phyloP scores from a whole-genome alignment of 345 rosid species.

The Anastatica hierochuntica region DNA sequence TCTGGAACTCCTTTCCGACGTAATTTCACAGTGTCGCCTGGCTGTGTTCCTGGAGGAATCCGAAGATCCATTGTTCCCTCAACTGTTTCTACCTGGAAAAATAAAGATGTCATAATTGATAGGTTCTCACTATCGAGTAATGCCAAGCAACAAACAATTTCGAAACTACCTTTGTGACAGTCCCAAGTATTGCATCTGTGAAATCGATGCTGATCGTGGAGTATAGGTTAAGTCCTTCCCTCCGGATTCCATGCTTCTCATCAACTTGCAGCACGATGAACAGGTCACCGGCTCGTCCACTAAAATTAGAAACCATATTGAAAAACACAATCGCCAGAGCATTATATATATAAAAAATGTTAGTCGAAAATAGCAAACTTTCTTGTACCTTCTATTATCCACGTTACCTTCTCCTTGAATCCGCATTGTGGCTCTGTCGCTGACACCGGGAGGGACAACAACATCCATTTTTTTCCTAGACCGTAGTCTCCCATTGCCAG shows the following conservation, averaged over 20 bases:
- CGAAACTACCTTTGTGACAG: conserved; percentile 44
- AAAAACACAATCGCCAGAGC: neutral
- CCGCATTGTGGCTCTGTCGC: conserved; percentile 61
- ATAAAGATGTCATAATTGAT: neutral
- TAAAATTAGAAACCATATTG: conserved; percentile 20
- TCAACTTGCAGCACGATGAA: conserved; percentile 51
- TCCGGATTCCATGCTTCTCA: conserved; percentile 63
- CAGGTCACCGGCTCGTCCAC: conserved; percentile 71
- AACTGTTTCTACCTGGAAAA: conserved; percentile 74
- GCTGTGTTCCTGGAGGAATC: conserved; percentile 79
- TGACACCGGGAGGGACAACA: conserved; percentile 72
- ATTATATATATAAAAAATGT: neutral
- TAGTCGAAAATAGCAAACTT: neutral
- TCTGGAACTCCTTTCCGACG: conserved; percentile 70
- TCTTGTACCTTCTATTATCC: conserved; percentile 52
- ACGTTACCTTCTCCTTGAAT: conserved; percentile 61
- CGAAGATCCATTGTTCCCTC: conserved; percentile 65
- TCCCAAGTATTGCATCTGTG: conserved; percentile 79
- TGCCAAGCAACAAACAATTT: neutral
- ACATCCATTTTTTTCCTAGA: conserved; percentile 46
- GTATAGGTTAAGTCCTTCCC: conserved; percentile 74
- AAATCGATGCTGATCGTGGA: conserved; percentile 66
- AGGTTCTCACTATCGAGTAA: neutral
- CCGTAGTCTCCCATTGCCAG: conserved; percentile 52
- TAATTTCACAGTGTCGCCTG: conserved; percentile 64